A percentile compares a stretch with the other conserved stretches of the same genome.
phyloP scores from a whole-genome alignment of 805 yeast genomes.

The Hanseniaspora thailandica region DNA sequence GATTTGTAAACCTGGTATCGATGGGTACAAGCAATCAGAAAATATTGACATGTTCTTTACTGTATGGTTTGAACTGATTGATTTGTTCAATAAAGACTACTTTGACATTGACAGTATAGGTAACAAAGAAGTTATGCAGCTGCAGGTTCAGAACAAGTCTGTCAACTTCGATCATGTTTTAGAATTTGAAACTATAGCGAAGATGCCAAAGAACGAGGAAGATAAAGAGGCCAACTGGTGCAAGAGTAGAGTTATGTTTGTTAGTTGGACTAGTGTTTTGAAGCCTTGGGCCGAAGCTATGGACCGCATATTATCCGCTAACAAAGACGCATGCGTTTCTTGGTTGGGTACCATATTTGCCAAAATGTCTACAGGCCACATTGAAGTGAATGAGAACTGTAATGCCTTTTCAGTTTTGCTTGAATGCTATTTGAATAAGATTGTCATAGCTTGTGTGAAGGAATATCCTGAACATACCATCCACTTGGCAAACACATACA shows the following conservation, averaged over 20 bases:
- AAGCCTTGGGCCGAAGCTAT: not conserved
- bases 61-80: constrained; percentile 10
- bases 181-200: not conserved
- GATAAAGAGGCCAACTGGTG: not conserved
- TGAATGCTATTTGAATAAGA: constrained; percentile 4
- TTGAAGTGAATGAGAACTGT: not conserved
- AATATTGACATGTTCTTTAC: constrained; percentile 11
- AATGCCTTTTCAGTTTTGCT: constrained; percentile 2
- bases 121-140: not conserved
- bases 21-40: not conserved
- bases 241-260: not conserved
- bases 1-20: not conserved
- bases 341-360: constrained; percentile 11
- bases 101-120: constrained; percentile 1
- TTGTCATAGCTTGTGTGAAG: not conserved
- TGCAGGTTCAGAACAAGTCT: not conserved
- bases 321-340: not conserved
- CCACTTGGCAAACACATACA: not conserved
- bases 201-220: not conserved
- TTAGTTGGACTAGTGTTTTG: not conserved
- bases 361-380: constrained; percentile 3
- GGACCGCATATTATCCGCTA: not conserved
- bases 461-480: not conserved
- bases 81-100: not conserved
- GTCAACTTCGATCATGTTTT: not conserved